Evolutionary conservation across 129 eudicot species (phyloP).

Genomic region (Tagetes patula): DNA sequence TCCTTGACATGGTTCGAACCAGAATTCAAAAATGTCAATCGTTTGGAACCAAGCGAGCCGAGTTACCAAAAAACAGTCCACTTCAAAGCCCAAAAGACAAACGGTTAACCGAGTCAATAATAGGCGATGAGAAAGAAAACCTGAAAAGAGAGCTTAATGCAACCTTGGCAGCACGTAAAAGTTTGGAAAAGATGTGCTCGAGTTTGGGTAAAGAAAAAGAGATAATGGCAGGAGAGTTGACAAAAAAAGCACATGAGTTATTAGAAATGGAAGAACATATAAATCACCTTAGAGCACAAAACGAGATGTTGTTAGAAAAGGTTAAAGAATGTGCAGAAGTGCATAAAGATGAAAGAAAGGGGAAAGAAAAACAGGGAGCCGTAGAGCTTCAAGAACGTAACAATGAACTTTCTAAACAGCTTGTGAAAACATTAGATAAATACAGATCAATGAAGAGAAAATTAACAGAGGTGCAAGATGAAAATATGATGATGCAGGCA

Average conservation of each 20-base stretch:
- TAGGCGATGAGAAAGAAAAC: constrained; percentile 54
- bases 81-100: constrained; percentile 45
- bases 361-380: constrained; percentile 30
- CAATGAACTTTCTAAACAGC: constrained; percentile 52
- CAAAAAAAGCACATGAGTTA: constrained; percentile 60
- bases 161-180: constrained; percentile 60
- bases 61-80: constrained; percentile 49
- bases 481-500: constrained; percentile 41
- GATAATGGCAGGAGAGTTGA: constrained; percentile 70
- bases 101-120: constrained; percentile 15
- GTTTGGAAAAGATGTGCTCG: constrained; percentile 67
- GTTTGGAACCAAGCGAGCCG: constrained; percentile 47
- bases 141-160: constrained; percentile 43
- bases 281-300: constrained; percentile 57
- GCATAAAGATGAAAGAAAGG: constrained; percentile 32
- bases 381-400: constrained; percentile 56
- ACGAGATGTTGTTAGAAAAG: constrained; percentile 49
- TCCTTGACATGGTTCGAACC: constrained; percentile 68
- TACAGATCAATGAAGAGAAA: constrained; percentile 59
- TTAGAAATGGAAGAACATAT: constrained; percentile 68
- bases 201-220: constrained; percentile 87
- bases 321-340: constrained; percentile 50
- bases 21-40: constrained; percentile 72
- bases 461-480: constrained; percentile 49
- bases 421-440: constrained; percentile 56